Conservation (phyloP, 169 alveolate genomes). For the Cyclospora cayetanensis region DNA sequence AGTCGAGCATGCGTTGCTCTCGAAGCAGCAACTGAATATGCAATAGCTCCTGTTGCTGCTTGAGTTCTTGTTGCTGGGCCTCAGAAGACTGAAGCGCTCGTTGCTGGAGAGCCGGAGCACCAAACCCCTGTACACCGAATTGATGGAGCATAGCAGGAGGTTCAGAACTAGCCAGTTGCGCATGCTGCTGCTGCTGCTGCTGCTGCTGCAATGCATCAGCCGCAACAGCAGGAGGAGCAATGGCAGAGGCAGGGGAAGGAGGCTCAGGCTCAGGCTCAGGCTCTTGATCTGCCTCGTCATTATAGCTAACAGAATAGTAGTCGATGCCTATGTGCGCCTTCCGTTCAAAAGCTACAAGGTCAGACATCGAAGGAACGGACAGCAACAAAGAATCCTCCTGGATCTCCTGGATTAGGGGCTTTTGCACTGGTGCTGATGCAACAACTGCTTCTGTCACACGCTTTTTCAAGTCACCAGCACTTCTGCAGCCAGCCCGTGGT, state of each 20-base stretch:
- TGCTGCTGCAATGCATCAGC: conserved; percentile 57
- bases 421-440: conserved; percentile 31
- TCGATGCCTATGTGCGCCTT: conserved; percentile 31
- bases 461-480: neutral
- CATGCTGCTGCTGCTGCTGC: conserved; percentile 1
- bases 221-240: neutral
- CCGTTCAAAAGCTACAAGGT: neutral
- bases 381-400: conserved; percentile 36
- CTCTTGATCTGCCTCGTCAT: conserved; percentile 36
- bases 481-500: neutral
- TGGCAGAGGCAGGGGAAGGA: neutral
- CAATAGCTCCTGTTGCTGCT: conserved; percentile 57
- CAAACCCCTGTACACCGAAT: conserved; percentile 48
- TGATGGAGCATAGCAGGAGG: conserved; percentile 12
- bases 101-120: conserved; percentile 52
- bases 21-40: conserved; percentile 59
- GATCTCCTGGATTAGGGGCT: conserved; percentile 34
- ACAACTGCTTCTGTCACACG: conserved; percentile 39
- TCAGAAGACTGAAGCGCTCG: conserved; percentile 39
- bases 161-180: neutral
- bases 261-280: conserved; percentile 44
- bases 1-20: conserved; percentile 55
- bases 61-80: conserved; percentile 56
- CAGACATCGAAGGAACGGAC: conserved; percentile 21
- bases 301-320: conserved; percentile 27